A percentile compares a stretch with the other conserved stretches of the same genome.
Conservation (phyloP, 257 asterid genomes). For the Capsicum chinense region DNA sequence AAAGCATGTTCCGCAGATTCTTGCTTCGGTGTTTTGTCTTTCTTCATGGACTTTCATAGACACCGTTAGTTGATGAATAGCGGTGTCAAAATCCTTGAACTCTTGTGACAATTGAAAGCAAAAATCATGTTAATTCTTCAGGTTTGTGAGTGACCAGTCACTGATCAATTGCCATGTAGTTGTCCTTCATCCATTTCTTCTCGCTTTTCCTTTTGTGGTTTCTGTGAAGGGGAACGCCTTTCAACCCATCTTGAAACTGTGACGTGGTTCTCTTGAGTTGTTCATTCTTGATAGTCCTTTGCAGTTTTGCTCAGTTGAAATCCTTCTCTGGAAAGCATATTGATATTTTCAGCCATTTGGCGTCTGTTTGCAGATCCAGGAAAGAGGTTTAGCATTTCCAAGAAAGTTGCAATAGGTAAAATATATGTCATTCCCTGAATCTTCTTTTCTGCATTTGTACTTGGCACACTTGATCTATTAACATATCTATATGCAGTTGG, state of each 20-base stretch:
- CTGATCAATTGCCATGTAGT: background rate
- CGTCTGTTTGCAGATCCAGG: background rate
- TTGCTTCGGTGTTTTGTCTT: background rate
- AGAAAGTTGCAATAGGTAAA: background rate
- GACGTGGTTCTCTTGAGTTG: background rate
- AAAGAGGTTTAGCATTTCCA: background rate
- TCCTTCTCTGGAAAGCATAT: background rate
- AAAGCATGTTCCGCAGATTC: background rate
- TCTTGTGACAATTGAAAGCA: background rate
- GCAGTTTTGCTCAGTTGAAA: constrained; percentile 1
- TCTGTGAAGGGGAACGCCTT: background rate
- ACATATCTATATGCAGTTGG: constrained; percentile 41
- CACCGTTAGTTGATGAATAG: background rate
- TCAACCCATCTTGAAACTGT: background rate
- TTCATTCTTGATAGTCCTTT: constrained; percentile 17
- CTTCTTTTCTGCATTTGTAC: background rate
- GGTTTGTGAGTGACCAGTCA: constrained; percentile 7
- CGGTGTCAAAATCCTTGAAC: background rate
- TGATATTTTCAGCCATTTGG: too few species aligned
- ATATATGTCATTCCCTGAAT: background rate
- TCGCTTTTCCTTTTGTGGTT: background rate
- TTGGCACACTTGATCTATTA: background rate
- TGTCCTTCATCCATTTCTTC: background rate
- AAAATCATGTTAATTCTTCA: background rate
- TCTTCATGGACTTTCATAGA: background rate